These are phyloP conservation scores for Zygosaccharomyces pseudobailii DNA, from an alignment of 1,139 yeast species.

Conservation along the genomic window DNA sequence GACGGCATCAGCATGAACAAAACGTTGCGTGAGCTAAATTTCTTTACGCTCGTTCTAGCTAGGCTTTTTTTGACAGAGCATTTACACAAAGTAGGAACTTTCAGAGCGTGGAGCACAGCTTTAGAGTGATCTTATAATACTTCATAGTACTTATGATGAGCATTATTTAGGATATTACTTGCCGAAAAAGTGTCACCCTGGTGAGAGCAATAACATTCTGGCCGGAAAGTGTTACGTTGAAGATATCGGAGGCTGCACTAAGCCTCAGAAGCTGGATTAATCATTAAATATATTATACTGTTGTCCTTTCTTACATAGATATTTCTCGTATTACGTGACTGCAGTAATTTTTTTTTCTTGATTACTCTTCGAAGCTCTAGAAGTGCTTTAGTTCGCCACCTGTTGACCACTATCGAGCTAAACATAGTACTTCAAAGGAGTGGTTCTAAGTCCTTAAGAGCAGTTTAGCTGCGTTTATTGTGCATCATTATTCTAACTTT, in stretches of 20 bases:
- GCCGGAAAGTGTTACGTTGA: no score
- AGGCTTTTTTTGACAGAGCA: neutral
- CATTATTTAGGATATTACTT: no score
- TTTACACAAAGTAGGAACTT: neutral
- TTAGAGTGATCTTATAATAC: no score
- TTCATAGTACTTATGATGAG: no score
- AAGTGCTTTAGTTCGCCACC: slow-evolving; percentile 10
- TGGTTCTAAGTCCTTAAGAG: neutral
- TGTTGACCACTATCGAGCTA: slow-evolving; percentile 1
- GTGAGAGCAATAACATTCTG: no score
- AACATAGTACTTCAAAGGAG: neutral
- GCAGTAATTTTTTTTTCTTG: neutral
- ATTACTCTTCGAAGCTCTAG: neutral
- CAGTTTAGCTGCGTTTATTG: neutral
- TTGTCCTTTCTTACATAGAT: neutral
- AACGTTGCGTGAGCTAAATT: neutral
- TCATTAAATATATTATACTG: no score
- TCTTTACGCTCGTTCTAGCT: neutral
- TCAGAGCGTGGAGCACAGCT: neutral
- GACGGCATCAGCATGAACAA: neutral
- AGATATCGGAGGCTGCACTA: no score
- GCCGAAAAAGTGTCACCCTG: no score
- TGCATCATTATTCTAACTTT: neutral
- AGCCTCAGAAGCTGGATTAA: no score
- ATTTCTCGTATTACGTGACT: neutral